These are phyloP conservation scores for Scleroderma bovista DNA, from an alignment of 768 basidiomycete genomes.

Conservation along the genomic window DNA sequence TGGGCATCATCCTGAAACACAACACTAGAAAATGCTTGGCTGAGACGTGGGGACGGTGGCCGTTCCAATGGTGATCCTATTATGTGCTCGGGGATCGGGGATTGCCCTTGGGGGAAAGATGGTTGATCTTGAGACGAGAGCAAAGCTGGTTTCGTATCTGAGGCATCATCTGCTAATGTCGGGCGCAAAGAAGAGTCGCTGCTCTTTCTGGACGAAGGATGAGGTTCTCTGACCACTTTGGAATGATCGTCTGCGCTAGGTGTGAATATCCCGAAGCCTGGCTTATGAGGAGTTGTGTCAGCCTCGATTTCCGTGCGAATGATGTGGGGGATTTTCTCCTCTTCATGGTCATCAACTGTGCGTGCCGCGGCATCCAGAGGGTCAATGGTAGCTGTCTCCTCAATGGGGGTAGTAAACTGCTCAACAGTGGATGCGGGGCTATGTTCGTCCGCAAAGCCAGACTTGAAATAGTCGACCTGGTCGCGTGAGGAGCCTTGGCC, in stretches of 20 bases:
- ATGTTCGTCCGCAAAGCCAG: conserved; percentile 23
- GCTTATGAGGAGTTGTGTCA: conserved; percentile 22
- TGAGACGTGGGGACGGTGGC: conserved; percentile 16
- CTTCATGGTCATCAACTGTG: conserved; percentile 28
- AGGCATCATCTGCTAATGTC: neutral
- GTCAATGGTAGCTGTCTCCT: conserved; percentile 26
- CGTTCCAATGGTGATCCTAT: conserved; percentile 27
- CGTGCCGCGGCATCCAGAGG: conserved; percentile 37
- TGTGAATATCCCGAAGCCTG: conserved; percentile 46
- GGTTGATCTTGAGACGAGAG: conserved; percentile 4
- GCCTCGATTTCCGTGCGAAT: conserved; percentile 8
- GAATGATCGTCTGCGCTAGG: conserved; percentile 20
- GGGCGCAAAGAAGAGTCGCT: conserved; percentile 11
- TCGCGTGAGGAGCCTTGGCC: conserved; percentile 30
- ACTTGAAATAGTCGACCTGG: conserved; percentile 25
- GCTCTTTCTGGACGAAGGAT: neutral
- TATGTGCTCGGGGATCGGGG: conserved; percentile 22
- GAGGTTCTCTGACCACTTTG: conserved; percentile 7
- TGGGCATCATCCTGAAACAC: conserved; percentile 41
- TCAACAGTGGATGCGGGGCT: conserved; percentile 24
- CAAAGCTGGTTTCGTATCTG: neutral
- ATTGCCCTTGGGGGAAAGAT: conserved; percentile 10
- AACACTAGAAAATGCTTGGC: conserved; percentile 38
- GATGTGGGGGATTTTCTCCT: conserved; percentile 16
- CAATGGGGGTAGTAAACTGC: conserved; percentile 32